Evolutionary conservation across 2,329 filamentous ascomycete species (phyloP).

Genomic region (Aphanoascus verrucosus): DNA sequence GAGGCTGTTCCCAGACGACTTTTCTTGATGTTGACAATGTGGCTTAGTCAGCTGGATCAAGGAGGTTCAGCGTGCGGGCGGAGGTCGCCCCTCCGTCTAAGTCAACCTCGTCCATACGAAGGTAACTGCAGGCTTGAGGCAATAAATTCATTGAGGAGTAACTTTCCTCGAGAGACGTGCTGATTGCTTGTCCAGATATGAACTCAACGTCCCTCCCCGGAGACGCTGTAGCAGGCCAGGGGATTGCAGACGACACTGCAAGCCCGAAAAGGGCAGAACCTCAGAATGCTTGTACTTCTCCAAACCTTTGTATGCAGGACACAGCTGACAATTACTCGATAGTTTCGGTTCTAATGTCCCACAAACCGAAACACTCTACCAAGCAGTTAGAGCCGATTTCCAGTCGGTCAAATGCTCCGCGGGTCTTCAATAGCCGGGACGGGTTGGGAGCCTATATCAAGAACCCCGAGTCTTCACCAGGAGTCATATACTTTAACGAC

Average conservation of each 20-base stretch:
- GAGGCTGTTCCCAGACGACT: background rate
- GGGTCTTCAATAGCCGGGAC: slow-evolving; percentile 42
- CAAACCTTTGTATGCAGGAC: background rate
- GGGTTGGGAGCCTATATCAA: slow-evolving; percentile 57
- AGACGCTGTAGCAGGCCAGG: background rate
- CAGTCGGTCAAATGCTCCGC: background rate
- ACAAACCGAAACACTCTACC: slow-evolving; percentile 34
- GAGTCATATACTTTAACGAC: slow-evolving; percentile 56
- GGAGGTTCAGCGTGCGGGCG: too few species aligned
- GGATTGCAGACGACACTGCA: background rate
- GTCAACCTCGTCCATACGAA: too few species aligned
- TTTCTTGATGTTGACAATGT: background rate
- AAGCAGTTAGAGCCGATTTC: background rate
- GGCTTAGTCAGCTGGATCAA: background rate
- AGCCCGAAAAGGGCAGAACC: background rate
- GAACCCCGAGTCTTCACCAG: slow-evolving; percentile 46
- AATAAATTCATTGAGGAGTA: too few species aligned
- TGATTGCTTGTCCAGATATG: background rate
- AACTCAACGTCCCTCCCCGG: background rate
- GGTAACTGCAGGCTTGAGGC: too few species aligned
- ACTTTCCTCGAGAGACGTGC: too few species aligned
- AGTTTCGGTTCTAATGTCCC: slow-evolving; percentile 48
- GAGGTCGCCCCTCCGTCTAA: too few species aligned
- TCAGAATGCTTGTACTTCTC: slow-evolving; percentile 4
- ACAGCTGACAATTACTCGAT: background rate